Evolutionary conservation across 202 grass and related monocot species (phyloP).

Genomic region (Carex arenaria): DNA sequence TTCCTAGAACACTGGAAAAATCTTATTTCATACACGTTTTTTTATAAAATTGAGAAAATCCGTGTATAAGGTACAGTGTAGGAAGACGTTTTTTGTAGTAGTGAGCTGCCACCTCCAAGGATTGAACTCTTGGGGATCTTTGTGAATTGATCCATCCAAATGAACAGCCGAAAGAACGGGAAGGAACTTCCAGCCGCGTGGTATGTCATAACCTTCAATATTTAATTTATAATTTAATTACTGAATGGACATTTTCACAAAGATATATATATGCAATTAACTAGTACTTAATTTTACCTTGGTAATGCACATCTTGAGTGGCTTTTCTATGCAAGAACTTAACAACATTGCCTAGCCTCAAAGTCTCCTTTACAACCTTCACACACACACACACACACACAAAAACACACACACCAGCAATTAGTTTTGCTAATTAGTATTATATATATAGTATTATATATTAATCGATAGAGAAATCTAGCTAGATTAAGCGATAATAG

Average conservation of each 20-base stretch:
- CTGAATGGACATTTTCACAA: background rate
- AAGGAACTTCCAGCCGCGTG: conserved; percentile 35
- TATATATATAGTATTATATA: background rate
- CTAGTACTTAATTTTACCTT: conserved; percentile 15
- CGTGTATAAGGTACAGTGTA: no score
- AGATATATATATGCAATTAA: background rate
- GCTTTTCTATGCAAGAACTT: conserved; percentile 32
- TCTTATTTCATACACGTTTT: no score
- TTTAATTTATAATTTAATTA: background rate
- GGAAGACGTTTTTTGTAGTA: no score
- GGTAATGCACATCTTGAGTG: conserved; percentile 24
- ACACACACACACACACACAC: no score
- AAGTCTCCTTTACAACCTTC: conserved; percentile 31
- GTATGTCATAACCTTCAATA: conserved; percentile 39
- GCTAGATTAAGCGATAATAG: background rate
- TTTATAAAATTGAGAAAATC: no score
- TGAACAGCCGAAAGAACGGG: conserved; percentile 28
- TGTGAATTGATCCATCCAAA: conserved; percentile 27
- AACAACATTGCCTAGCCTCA: conserved; percentile 36
- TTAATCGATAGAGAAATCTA: background rate
- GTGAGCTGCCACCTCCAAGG: conserved; percentile 53
- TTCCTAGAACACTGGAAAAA: no score
- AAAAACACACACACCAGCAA: background rate
- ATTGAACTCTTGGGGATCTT: conserved; percentile 29
- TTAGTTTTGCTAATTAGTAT: background rate